Evolutionary conservation across 352 stramenopile genomes (phyloP).

Genomic region (Poterioochromonas sp.): DNA sequence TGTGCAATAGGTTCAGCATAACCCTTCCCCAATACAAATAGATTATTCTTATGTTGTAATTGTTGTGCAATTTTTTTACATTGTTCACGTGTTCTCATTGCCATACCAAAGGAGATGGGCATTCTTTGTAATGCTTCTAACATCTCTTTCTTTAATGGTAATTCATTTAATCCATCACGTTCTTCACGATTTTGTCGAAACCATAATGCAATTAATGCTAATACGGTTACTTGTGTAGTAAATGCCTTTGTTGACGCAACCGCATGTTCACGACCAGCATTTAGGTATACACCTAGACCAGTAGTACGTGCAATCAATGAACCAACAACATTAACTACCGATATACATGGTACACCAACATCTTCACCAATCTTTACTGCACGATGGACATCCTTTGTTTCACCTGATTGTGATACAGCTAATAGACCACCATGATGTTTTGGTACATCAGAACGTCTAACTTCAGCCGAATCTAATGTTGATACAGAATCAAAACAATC

Average conservation of each 20-base stretch:
- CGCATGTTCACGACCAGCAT: slow-evolving; percentile 91
- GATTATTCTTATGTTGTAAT: slow-evolving; percentile 75
- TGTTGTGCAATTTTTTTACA: slow-evolving; percentile 44
- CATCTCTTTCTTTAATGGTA: slow-evolving; percentile 57
- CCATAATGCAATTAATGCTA: slow-evolving; percentile 75
- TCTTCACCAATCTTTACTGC: slow-evolving; percentile 73
- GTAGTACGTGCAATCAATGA: slow-evolving; percentile 87
- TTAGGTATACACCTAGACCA: slow-evolving; percentile 91
- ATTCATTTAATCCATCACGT: slow-evolving; percentile 55
- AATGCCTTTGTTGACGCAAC: slow-evolving; percentile 98
- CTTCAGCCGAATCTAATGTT: slow-evolving; percentile 79
- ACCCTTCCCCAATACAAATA: slow-evolving; percentile 87
- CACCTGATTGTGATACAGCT: slow-evolving; percentile 93
- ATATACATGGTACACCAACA: slow-evolving; percentile 68
- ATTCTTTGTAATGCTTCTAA: slow-evolving; percentile 90
- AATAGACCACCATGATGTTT: slow-evolving; percentile 76
- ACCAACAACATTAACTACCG: slow-evolving; percentile 92
- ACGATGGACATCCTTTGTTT: slow-evolving; percentile 92
- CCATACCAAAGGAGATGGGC: slow-evolving; percentile 94
- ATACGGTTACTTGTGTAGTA: slow-evolving; percentile 83
- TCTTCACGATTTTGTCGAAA: slow-evolving; percentile 63
- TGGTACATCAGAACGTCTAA: slow-evolving; percentile 59
- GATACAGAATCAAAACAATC: slow-evolving; percentile 81
- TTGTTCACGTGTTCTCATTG: slow-evolving; percentile 64
- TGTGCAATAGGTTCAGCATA: slow-evolving; percentile 58